Evolutionary conservation across 75 land plant species (phyloP).

Genomic region (Ceratopteris richardii): DNA sequence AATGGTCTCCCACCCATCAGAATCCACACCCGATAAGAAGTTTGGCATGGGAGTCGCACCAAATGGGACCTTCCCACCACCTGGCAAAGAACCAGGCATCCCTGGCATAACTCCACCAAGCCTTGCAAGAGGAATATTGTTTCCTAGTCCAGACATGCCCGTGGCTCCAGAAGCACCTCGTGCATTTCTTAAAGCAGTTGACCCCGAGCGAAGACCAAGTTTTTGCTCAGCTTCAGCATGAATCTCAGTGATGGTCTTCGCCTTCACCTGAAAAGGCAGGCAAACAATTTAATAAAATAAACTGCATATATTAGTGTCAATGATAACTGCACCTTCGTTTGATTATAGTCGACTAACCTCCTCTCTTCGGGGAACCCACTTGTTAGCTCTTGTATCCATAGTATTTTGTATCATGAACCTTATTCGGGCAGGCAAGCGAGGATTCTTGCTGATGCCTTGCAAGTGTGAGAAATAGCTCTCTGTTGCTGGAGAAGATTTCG

Average conservation of each 20-base stretch:
- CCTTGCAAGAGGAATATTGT: slow-evolving; percentile 26
- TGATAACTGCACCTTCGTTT: no score
- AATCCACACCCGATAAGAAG: slow-evolving; percentile 45
- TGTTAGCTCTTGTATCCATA: slow-evolving; percentile 66
- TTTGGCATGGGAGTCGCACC: background rate
- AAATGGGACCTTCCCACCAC: slow-evolving; percentile 48
- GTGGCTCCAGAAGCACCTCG: slow-evolving; percentile 26
- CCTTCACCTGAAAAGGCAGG: slow-evolving; percentile 52
- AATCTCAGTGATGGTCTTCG: slow-evolving; percentile 83
- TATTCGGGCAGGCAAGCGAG: slow-evolving; percentile 51
- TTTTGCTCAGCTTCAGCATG: slow-evolving; percentile 88
- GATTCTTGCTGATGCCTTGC: slow-evolving; percentile 50
- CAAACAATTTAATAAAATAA: background rate
- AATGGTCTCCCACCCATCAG: slow-evolving; percentile 54
- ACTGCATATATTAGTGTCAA: no score
- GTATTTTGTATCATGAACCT: slow-evolving; percentile 79
- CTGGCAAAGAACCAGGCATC: slow-evolving; percentile 25
- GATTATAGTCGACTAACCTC: slow-evolving; percentile 68
- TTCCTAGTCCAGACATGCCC: slow-evolving; percentile 21
- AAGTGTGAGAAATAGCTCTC: slow-evolving; percentile 56
- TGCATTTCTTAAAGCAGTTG: slow-evolving; percentile 52
- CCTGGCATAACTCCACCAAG: slow-evolving; percentile 78
- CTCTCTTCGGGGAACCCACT: slow-evolving; percentile 86
- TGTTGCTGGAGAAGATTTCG: slow-evolving; percentile 43
- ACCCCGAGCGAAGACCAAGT: slow-evolving; percentile 71